Evolutionary conservation across 1,139 yeast species (phyloP).

Genomic region (Geotrichum cucujoidarum): DNA sequence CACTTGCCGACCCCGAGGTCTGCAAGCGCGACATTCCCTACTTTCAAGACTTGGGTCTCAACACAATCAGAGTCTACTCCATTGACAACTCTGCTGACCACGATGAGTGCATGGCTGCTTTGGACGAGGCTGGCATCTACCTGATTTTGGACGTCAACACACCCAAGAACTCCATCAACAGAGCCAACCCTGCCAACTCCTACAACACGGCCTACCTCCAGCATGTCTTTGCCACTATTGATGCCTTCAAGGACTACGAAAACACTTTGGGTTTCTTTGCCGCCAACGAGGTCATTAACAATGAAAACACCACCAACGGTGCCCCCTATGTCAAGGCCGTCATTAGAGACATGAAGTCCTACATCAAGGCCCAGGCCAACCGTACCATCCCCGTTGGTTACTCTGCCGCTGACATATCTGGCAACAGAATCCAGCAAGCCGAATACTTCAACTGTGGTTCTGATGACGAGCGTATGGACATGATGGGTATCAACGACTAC

Average conservation of each 20-base stretch:
- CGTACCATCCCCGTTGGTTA: conserved; percentile 88
- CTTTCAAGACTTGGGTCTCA: conserved; percentile 71
- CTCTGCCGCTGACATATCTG: conserved; percentile 91
- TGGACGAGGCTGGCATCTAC: conserved; percentile 91
- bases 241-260: conserved; percentile 73
- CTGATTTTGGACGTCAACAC: conserved; percentile 87
- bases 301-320: conserved; percentile 63
- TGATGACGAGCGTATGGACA: conserved; percentile 65
- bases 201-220: conserved; percentile 50
- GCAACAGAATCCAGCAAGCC: conserved; percentile 49
- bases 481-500: conserved; percentile 93
- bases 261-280: conserved; percentile 92
- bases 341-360: conserved; percentile 76
- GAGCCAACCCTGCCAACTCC: conserved; percentile 62
- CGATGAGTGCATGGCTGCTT: conserved; percentile 80
- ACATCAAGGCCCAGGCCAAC: conserved; percentile 54
- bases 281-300: conserved; percentile 89
- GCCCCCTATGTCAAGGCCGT: conserved; percentile 78
- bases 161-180: conserved; percentile 69
- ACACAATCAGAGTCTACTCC: conserved; percentile 84
- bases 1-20: conserved; percentile 58
- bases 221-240: conserved; percentile 59
- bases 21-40: conserved; percentile 72
- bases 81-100: conserved; percentile 78
- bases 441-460: conserved; percentile 76